phyloP scores from a whole-genome alignment of 352 stramenopile genomes.

The Thalassiosira livingstoniorum region DNA sequence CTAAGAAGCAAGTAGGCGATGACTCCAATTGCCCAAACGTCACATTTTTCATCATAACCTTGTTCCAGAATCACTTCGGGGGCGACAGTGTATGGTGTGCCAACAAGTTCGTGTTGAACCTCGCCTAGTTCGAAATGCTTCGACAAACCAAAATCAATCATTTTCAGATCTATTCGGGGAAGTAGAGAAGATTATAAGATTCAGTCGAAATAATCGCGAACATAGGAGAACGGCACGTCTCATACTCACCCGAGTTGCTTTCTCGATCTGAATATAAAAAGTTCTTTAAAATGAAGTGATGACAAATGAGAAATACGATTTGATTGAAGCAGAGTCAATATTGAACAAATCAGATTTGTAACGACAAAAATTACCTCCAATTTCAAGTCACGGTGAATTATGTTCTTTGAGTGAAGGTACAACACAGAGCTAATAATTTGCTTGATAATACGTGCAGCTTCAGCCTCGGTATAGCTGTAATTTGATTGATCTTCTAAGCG shows the following conservation, averaged over 20 bases:
- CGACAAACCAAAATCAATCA: slow-evolving; percentile 98
- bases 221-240: neutral
- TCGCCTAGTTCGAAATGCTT: slow-evolving; percentile 84
- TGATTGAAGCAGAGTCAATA: no score
- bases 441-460: slow-evolving; percentile 92
- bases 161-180: slow-evolving; percentile 92
- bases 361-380: slow-evolving; percentile 87
- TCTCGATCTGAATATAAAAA: slow-evolving; percentile 90
- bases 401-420: slow-evolving; percentile 94
- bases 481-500: slow-evolving; percentile 85
- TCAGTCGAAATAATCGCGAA: neutral
- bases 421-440: slow-evolving; percentile 96
- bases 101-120: slow-evolving; percentile 92
- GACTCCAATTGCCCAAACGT: slow-evolving; percentile 79
- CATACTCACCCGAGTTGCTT: slow-evolving; percentile 71
- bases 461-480: slow-evolving; percentile 94
- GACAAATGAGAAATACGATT: no score
- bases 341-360: no score
- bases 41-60: slow-evolving; percentile 71
- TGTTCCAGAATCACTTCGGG: slow-evolving; percentile 87
- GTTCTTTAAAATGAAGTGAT: slow-evolving; percentile 76
- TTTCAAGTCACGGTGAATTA: slow-evolving; percentile 98
- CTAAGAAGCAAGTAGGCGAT: slow-evolving; percentile 85
- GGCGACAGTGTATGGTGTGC: slow-evolving; percentile 91
- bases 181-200: slow-evolving; percentile 3